Conservation (phyloP, 495 filamentous ascomycete genomes). For the Penicillium subrubescens region DNA sequence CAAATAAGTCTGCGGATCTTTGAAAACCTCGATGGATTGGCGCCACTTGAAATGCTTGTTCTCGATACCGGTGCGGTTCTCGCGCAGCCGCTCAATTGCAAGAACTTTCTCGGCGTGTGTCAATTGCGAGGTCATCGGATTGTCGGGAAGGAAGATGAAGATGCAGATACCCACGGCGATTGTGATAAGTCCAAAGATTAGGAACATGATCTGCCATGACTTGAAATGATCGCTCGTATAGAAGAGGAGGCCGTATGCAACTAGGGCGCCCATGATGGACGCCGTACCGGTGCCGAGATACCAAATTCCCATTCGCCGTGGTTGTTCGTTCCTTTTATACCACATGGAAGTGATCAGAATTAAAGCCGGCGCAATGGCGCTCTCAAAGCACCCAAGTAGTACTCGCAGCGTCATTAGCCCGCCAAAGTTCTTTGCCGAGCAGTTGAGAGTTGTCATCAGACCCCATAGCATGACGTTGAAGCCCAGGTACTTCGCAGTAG, state of each 20-base stretch:
- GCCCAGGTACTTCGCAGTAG: slow-evolving; percentile 52
- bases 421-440: slow-evolving; percentile 53
- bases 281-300: slow-evolving; percentile 65
- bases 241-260: slow-evolving; percentile 49
- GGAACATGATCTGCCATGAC: slow-evolving; percentile 44
- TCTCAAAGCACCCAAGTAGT: slow-evolving; percentile 68
- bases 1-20: slow-evolving; percentile 35
- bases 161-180: slow-evolving; percentile 34
- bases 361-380: slow-evolving; percentile 57
- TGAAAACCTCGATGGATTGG: slow-evolving; percentile 44
- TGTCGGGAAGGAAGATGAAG: slow-evolving; percentile 51
- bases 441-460: slow-evolving; percentile 60
- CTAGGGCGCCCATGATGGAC: slow-evolving; percentile 61
- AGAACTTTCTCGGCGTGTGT: slow-evolving; percentile 49
- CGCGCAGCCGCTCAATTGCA: slow-evolving; percentile 55
- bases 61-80: slow-evolving; percentile 56
- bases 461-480: slow-evolving; percentile 59
- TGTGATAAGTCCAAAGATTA: slow-evolving; percentile 42
- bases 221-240: slow-evolving; percentile 32
- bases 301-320: slow-evolving; percentile 62
- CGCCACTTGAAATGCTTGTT: slow-evolving; percentile 58
- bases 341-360: slow-evolving; percentile 39
- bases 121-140: slow-evolving; percentile 49
- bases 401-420: slow-evolving; percentile 53
- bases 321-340: slow-evolving; percentile 53